These are phyloP conservation scores for Torulaspora globosa DNA, from an alignment of 1,139 yeast genomes.

Conservation along the genomic window DNA sequence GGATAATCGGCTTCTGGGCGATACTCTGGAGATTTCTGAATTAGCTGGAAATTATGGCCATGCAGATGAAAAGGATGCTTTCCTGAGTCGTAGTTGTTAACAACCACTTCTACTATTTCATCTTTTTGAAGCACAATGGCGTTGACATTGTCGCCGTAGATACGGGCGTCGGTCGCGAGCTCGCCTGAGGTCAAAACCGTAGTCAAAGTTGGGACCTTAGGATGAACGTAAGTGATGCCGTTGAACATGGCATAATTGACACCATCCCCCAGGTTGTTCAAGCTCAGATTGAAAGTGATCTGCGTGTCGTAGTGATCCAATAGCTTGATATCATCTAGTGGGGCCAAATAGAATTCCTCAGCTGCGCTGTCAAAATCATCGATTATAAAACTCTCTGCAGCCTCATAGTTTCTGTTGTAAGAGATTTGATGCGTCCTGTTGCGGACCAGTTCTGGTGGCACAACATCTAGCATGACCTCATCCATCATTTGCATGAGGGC, in stretches of 20 bases:
- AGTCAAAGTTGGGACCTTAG: conserved; percentile 63
- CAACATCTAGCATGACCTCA: conserved; percentile 59
- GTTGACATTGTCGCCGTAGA: conserved; percentile 68
- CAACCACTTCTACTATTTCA: conserved; percentile 62
- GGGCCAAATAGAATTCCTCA: conserved; percentile 56
- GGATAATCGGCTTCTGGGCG: conserved; percentile 39
- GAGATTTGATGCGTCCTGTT: conserved; percentile 53
- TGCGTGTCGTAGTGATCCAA: conserved; percentile 58
- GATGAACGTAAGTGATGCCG: conserved; percentile 56
- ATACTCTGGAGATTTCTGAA: conserved; percentile 53
- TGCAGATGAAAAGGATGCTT: conserved; percentile 82
- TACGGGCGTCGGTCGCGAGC: conserved; percentile 43
- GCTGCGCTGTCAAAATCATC: conserved; percentile 34
- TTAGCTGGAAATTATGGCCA: conserved; percentile 70
- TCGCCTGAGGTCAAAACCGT: conserved; percentile 52
- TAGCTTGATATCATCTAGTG: conserved; percentile 43
- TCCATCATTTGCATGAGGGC: conserved; percentile 63
- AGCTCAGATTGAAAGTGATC: conserved; percentile 54
- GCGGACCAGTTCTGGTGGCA: conserved; percentile 51
- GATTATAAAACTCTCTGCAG: conserved; percentile 28
- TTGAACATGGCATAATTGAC: conserved; percentile 73
- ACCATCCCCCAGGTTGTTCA: conserved; percentile 71
- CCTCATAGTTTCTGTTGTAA: conserved; percentile 43
- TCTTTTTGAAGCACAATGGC: conserved; percentile 56
- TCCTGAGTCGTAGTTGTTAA: conserved; percentile 70